These are phyloP conservation scores for Diatrype stigma DNA, from an alignment of 2,329 filamentous ascomycete species.

Conservation along the genomic window DNA sequence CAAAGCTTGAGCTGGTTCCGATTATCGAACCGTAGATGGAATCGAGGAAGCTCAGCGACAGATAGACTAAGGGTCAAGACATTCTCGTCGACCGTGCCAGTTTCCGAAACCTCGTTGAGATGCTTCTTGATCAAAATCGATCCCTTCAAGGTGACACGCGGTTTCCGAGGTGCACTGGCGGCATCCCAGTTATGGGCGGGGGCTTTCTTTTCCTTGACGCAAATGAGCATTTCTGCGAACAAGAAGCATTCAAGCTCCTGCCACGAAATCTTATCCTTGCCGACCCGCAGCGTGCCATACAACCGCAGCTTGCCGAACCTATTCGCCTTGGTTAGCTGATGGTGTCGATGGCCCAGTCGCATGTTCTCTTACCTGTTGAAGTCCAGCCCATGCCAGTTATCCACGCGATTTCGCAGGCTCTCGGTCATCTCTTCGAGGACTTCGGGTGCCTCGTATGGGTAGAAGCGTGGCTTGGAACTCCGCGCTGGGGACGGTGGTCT, in stretches of 20 bases:
- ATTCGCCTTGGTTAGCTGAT: constrained; percentile 22
- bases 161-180: constrained; percentile 53
- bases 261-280: constrained; percentile 95
- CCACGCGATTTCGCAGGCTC: constrained; percentile 78
- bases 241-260: constrained; percentile 96
- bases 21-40: constrained; percentile 86
- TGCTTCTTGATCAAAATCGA: constrained; percentile 99
- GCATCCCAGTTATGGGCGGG: constrained; percentile 64
- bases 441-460: constrained; percentile 71
- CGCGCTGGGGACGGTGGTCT: constrained; percentile 57
- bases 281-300: constrained; percentile 85
- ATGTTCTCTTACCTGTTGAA: constrained; percentile 62
- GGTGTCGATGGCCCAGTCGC: neutral
- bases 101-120: constrained; percentile 79
- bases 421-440: constrained; percentile 82
- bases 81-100: constrained; percentile 66
- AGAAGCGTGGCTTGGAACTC: constrained; percentile 52
- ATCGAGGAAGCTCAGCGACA: constrained; percentile 86
- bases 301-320: constrained; percentile 89
- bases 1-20: constrained; percentile 82
- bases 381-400: constrained; percentile 97
- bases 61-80: constrained; percentile 86
- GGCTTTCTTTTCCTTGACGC: constrained; percentile 93
- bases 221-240: constrained; percentile 98
- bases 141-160: constrained; percentile 86